These are phyloP conservation scores for Cystofilobasidium bisporidii DNA, from an alignment of 768 basidiomycete species.

Conservation along the genomic window DNA sequence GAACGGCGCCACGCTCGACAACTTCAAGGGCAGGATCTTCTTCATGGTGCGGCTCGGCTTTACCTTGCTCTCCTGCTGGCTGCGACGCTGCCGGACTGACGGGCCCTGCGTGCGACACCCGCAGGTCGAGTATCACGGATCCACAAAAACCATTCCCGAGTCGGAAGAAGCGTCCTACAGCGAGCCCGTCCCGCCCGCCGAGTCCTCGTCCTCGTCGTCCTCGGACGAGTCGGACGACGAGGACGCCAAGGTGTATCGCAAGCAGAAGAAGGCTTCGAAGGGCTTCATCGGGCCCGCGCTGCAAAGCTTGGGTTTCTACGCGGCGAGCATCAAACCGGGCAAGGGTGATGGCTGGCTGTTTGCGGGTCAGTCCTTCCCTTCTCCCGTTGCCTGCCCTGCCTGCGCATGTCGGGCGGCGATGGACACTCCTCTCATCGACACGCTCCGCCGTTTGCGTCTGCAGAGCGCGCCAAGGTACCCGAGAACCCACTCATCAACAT, in stretches of 20 bases:
- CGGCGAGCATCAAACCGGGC: constrained; percentile 12
- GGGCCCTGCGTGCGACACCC: constrained; percentile 30
- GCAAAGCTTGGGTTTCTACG: constrained; percentile 5
- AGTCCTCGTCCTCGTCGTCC: background rate
- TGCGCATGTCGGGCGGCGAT: no score
- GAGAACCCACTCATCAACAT: constrained; percentile 54
- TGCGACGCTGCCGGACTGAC: background rate
- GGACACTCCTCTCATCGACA: no score
- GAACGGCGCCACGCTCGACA: constrained; percentile 43
- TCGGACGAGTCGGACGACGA: constrained; percentile 13
- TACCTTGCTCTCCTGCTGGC: background rate
- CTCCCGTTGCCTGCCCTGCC: background rate
- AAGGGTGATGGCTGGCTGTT: constrained; percentile 14
- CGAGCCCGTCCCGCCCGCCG: no score
- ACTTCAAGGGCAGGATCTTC: constrained; percentile 50
- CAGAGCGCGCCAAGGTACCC: background rate
- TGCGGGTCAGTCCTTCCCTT: background rate
- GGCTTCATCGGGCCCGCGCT: constrained; percentile 7
- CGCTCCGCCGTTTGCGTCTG: background rate
- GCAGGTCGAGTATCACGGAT: constrained; percentile 53
- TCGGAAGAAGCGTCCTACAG: background rate
- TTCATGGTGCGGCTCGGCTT: constrained; percentile 49
- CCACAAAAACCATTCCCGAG: constrained; percentile 19
- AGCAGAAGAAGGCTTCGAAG: constrained; percentile 8
- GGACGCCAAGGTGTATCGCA: background rate